A percentile compares a stretch with the other conserved stretches of the same genome.
These are phyloP conservation scores for Hymenoscyphus fructigenus DNA, from an alignment of 2,329 filamentous ascomycete genomes.

Conservation along the genomic window DNA sequence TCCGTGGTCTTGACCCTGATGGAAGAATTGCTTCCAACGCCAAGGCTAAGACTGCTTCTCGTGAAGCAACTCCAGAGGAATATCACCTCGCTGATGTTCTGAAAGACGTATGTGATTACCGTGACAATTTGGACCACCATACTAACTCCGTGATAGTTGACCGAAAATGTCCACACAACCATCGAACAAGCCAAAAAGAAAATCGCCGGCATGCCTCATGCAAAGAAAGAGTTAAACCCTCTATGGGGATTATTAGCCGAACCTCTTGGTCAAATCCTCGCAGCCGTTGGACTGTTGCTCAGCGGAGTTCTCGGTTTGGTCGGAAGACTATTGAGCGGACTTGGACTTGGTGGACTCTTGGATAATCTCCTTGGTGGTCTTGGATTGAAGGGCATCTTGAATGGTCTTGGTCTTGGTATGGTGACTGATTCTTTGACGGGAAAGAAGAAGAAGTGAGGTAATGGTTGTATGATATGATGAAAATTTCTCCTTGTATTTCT, in stretches of 20 bases:
- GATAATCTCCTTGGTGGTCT: constrained; percentile 76
- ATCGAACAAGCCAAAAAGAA: constrained; percentile 88
- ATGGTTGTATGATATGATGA: constrained; percentile 5
- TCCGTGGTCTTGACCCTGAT: constrained; percentile 86
- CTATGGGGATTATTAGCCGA: constrained; percentile 78
- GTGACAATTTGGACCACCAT: not conserved
- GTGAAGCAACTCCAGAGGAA: constrained; percentile 79
- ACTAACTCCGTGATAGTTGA: constrained; percentile 51
- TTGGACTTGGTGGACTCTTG: constrained; percentile 79
- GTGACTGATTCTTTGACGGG: constrained; percentile 45
- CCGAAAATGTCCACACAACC: constrained; percentile 74
- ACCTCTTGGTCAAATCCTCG: constrained; percentile 89
- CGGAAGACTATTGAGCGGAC: constrained; percentile 69
- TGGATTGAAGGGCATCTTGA: constrained; percentile 73
- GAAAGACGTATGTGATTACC: constrained; percentile 59
- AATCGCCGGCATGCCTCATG: constrained; percentile 87
- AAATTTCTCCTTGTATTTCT: not conserved
- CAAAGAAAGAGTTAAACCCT: constrained; percentile 92
- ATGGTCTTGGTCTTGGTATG: constrained; percentile 64
- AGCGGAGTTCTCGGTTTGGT: constrained; percentile 83
- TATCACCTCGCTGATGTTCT: constrained; percentile 79
- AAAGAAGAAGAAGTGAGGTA: constrained; percentile 41
- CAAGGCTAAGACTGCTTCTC: constrained; percentile 73
- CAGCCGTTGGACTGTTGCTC: constrained; percentile 80
- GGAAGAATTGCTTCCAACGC: constrained; percentile 81